These are phyloP conservation scores for Streptanthus diversifolius DNA, from an alignment of 345 rosid species.

Conservation along the genomic window DNA sequence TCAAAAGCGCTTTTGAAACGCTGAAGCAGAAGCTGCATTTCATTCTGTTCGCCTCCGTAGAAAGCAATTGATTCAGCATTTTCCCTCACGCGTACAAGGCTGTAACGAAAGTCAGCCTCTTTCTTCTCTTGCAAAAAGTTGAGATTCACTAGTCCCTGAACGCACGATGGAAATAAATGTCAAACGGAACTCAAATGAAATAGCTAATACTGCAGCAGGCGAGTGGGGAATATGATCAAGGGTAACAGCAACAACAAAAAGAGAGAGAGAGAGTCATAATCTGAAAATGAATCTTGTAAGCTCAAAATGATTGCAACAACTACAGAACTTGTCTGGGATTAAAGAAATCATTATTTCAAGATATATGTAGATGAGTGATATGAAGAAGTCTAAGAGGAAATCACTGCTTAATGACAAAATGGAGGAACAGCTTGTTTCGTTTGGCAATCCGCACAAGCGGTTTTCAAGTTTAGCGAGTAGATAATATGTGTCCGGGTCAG, in stretches of 20 bases:
- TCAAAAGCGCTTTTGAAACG: constrained; percentile 87
- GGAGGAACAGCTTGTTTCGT: background rate
- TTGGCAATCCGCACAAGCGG: no score
- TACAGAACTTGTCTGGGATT: background rate
- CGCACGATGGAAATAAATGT: constrained; percentile 17
- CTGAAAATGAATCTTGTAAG: background rate
- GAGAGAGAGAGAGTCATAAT: background rate
- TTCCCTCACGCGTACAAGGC: constrained; percentile 93
- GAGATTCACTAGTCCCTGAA: constrained; percentile 80
- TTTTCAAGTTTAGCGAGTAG: no score
- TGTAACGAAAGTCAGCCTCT: constrained; percentile 96
- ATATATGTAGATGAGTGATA: background rate
- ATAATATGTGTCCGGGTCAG: background rate
- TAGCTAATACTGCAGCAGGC: background rate
- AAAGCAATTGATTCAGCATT: constrained; percentile 97
- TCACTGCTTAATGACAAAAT: background rate
- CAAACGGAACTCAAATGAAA: background rate
- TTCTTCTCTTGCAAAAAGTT: constrained; percentile 98
- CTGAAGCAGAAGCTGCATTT: constrained; percentile 79
- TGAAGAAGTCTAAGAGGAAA: background rate
- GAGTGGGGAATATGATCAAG: background rate
- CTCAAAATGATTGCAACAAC: background rate
- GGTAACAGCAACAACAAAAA: background rate
- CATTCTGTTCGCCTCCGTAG: constrained; percentile 90
- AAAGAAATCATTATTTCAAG: background rate